Evolutionary conservation across 2,329 filamentous ascomycete genomes (phyloP).

Genomic region (Fulvia fulva): DNA sequence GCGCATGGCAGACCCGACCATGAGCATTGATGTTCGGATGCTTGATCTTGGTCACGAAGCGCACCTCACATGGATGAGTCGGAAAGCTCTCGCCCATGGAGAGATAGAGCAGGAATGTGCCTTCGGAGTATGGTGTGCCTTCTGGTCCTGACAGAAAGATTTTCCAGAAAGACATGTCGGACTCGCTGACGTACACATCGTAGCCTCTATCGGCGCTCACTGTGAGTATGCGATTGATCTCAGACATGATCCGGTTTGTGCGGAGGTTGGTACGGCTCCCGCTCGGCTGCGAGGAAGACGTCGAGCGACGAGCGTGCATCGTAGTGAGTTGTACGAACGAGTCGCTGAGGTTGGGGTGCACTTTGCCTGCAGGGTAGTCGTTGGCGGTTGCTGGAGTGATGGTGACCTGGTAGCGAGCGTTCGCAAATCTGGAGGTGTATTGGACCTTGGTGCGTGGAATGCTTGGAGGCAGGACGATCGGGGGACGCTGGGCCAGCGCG

Average conservation of each 20-base stretch:
- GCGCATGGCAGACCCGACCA: constrained; percentile 36
- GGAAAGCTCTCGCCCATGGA: constrained; percentile 38
- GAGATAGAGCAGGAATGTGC: constrained; percentile 37
- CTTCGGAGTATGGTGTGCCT: constrained; percentile 31
- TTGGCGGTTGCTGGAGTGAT: constrained; percentile 30
- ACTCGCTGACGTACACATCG: constrained; percentile 39
- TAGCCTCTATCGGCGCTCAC: constrained; percentile 31
- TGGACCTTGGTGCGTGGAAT: not conserved
- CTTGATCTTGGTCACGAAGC: constrained; percentile 37
- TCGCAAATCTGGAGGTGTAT: constrained; percentile 14
- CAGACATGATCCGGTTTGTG: constrained; percentile 28
- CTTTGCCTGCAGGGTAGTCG: constrained; percentile 31
- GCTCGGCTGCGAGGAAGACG: not conserved
- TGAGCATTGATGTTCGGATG: constrained; percentile 40
- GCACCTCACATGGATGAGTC: constrained; percentile 32
- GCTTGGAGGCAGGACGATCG: constrained; percentile 9
- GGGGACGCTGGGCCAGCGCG: constrained; percentile 33
- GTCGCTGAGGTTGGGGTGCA: constrained; percentile 33
- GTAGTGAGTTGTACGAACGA: constrained; percentile 28
- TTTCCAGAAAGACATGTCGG: constrained; percentile 41
- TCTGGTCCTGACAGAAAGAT: constrained; percentile 37
- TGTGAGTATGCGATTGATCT: constrained; percentile 34
- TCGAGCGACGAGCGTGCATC: not conserved
- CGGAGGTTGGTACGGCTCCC: constrained; percentile 25
- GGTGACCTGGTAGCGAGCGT: constrained; percentile 1